Evolutionary conservation across 2,329 filamentous ascomycete species (phyloP).

Genomic region (Coniochaeta hoffmannii): DNA sequence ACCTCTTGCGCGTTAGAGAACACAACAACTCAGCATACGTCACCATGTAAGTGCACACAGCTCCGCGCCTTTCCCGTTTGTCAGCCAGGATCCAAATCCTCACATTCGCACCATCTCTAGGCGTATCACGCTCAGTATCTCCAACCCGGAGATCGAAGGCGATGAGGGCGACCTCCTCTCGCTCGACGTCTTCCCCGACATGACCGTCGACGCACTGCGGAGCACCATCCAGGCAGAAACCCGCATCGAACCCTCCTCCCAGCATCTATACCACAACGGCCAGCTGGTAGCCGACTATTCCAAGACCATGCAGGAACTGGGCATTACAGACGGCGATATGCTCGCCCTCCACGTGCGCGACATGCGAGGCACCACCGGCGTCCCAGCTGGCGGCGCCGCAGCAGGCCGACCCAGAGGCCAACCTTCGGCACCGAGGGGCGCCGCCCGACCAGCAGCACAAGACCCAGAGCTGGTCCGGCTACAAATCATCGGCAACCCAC

Average conservation of each 20-base stretch:
- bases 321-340: constrained; percentile 86
- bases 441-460: constrained; percentile 33
- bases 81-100: neutral
- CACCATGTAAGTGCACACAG: neutral
- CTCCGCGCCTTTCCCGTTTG: neutral
- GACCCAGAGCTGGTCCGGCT: constrained; percentile 79
- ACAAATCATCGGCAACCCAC: constrained; percentile 73
- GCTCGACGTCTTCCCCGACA: constrained; percentile 74
- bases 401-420: constrained; percentile 5
- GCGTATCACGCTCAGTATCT: constrained; percentile 83
- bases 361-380: constrained; percentile 40
- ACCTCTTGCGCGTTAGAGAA: too few species aligned
- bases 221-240: constrained; percentile 82
- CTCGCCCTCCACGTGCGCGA: constrained; percentile 74
- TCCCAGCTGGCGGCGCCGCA: constrained; percentile 18
- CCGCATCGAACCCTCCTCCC: constrained; percentile 60
- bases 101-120: constrained; percentile 33
- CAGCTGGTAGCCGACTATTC: constrained; percentile 67
- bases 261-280: constrained; percentile 89
- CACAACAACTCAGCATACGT: neutral
- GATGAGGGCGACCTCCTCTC: constrained; percentile 68
- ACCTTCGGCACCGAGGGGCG: constrained; percentile 6
- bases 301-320: constrained; percentile 74
- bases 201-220: constrained; percentile 79
- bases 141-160: constrained; percentile 56